Percentiles rank a stretch among this genome's conserved stretches.
These are phyloP conservation scores for Boletellus dicymbophilus DNA, from an alignment of 1,284 basidiomycete species.

Conservation along the genomic window DNA sequence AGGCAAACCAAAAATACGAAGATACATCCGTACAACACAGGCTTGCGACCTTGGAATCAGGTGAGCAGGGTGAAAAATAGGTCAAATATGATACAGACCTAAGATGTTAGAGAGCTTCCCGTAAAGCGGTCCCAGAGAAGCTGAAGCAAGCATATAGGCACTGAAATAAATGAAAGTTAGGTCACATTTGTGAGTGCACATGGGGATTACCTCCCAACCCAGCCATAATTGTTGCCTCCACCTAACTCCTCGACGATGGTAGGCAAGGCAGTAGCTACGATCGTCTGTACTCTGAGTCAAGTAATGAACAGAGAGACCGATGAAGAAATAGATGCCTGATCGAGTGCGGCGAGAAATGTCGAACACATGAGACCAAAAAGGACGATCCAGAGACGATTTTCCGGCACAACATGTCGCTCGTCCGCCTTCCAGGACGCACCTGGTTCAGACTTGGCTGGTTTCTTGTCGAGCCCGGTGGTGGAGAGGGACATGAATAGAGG, in stretches of 20 bases:
- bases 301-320: background rate
- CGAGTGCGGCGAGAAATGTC: constrained; percentile 59
- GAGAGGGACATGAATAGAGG: constrained; percentile 7
- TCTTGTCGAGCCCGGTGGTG: too few relatives aligned
- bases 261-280: constrained; percentile 39
- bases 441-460: constrained; percentile 29
- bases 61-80: background rate
- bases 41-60: constrained; percentile 35
- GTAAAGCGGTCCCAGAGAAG: constrained; percentile 37
- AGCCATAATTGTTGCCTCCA: constrained; percentile 37
- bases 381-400: constrained; percentile 55
- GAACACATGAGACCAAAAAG: constrained; percentile 56
- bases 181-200: background rate
- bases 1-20: constrained; percentile 40
- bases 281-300: constrained; percentile 30
- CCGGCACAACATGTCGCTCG: constrained; percentile 54
- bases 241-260: constrained; percentile 39
- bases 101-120: constrained; percentile 40
- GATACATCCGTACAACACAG: constrained; percentile 39
- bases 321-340: constrained; percentile 43
- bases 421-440: constrained; percentile 53
- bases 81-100: constrained; percentile 7
- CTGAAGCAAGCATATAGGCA: constrained; percentile 40
- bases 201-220: constrained; percentile 33
- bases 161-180: constrained; percentile 12